Conservation (phyloP, 306 rosid genomes). For the Adenanthera pavonina region DNA sequence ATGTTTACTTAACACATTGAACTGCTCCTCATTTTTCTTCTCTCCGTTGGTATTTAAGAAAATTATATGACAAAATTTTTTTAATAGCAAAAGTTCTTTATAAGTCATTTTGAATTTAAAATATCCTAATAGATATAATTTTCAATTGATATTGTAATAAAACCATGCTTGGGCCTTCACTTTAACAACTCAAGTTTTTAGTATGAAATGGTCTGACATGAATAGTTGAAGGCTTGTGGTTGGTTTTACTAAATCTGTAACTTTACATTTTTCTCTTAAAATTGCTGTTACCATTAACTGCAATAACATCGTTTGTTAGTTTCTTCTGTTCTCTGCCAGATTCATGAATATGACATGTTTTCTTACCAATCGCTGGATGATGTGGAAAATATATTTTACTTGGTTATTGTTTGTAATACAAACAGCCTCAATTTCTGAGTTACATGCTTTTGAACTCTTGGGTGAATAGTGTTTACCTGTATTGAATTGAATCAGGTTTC, state of each 20-base stretch:
- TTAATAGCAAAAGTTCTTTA: not conserved
- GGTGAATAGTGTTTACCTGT: conserved; percentile 27
- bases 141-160: not conserved
- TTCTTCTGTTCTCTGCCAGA: not conserved
- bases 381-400: not conserved
- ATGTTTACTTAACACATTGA: not conserved
- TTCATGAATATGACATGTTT: conserved; percentile 16
- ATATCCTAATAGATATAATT: not conserved
- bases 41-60: not conserved
- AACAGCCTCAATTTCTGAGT: not conserved
- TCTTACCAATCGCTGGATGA: conserved; percentile 13
- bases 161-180: not conserved
- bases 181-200: not conserved
- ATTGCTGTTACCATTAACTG: not conserved
- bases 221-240: not conserved
- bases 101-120: not conserved
- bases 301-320: not conserved
- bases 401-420: not conserved
- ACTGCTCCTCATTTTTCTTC: not conserved
- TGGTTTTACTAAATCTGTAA: not conserved
- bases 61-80: not conserved
- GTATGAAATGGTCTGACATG: conserved; percentile 4
- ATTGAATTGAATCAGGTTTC: conserved; percentile 71
- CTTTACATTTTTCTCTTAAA: not conserved
- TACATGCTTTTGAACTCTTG: not conserved